phyloP scores from a whole-genome alignment of 805 yeast genomes.

The Candida easanensis region DNA sequence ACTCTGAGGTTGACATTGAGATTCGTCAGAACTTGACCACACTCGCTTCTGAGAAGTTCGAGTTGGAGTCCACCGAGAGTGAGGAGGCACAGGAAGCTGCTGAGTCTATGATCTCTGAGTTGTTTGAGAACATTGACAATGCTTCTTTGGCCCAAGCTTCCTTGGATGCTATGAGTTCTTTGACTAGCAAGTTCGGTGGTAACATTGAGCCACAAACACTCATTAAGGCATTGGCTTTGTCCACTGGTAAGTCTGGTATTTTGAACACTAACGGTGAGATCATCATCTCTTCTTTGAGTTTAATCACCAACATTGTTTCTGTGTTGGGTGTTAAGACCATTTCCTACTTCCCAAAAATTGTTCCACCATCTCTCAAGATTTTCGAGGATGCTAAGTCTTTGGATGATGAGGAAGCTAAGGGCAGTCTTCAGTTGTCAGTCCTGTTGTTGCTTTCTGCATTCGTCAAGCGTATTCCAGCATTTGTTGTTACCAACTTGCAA shows the following conservation, averaged over 20 bases:
- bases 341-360: slow-evolving; percentile 79
- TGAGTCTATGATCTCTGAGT: slow-evolving; percentile 44
- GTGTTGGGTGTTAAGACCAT: slow-evolving; percentile 83
- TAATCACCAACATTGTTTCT: slow-evolving; percentile 66
- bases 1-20: slow-evolving; percentile 35
- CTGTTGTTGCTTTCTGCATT: slow-evolving; percentile 70
- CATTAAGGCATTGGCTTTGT: slow-evolving; percentile 45
- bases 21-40: slow-evolving; percentile 61
- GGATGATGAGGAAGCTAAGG: slow-evolving; percentile 28
- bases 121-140: slow-evolving; percentile 38
- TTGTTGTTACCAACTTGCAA: slow-evolving; percentile 66
- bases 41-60: slow-evolving; percentile 67
- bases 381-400: slow-evolving; percentile 38
- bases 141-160: slow-evolving; percentile 62
- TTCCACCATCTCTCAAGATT: slow-evolving; percentile 67
- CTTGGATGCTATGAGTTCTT: slow-evolving; percentile 60
- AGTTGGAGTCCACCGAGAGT: slow-evolving; percentile 57
- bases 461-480: slow-evolving; percentile 81
- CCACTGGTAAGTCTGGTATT: slow-evolving; percentile 55
- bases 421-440: slow-evolving; percentile 62
- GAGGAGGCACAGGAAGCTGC: slow-evolving; percentile 50
- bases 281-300: slow-evolving; percentile 68
- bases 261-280: slow-evolving; percentile 55
- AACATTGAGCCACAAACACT: slow-evolving; percentile 46
- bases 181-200: slow-evolving; percentile 62